These are phyloP conservation scores for Tolypocladium ophioglossoides DNA, from an alignment of 2,329 filamentous ascomycete species.

Conservation along the genomic window DNA sequence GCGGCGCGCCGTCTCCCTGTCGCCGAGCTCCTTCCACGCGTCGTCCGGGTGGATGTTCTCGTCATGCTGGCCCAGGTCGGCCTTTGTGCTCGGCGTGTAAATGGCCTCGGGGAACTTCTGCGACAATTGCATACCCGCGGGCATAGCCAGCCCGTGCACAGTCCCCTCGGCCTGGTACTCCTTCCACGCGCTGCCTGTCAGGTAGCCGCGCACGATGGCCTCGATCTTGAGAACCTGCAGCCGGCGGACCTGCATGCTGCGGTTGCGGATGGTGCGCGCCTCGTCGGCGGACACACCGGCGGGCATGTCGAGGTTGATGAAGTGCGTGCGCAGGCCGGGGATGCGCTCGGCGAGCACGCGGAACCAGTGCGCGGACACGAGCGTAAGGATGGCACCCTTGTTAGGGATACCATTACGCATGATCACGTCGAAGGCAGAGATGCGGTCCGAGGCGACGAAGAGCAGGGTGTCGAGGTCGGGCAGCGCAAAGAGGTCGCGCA, in stretches of 20 bases:
- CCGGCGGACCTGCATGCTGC: conserved; percentile 68
- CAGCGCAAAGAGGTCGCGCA: conserved; percentile 70
- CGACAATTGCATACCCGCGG: conserved; percentile 58
- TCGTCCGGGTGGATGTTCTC: conserved; percentile 73
- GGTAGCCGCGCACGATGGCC: conserved; percentile 64
- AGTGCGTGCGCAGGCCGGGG: conserved; percentile 40
- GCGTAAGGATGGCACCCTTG: conserved; percentile 43
- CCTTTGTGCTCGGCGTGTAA: conserved; percentile 68
- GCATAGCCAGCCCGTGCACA: conserved; percentile 65
- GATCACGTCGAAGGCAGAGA: conserved; percentile 91
- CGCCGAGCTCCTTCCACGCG: conserved; percentile 34
- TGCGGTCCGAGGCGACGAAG: conserved; percentile 79
- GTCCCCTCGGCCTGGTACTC: conserved; percentile 64
- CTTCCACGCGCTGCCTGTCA: conserved; percentile 75
- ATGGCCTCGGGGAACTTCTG: conserved; percentile 59
- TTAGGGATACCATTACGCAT: conserved; percentile 56
- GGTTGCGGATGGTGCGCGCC: conserved; percentile 42
- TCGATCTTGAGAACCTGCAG: conserved; percentile 14
- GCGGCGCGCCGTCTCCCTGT: conserved; percentile 18
- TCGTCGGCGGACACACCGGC: conserved; percentile 29
- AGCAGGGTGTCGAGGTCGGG: conserved; percentile 54
- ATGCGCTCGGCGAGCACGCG: conserved; percentile 31
- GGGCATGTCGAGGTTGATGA: conserved; percentile 34
- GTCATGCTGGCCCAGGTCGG: conserved; percentile 65
- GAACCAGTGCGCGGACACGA: conserved; percentile 42